Evolutionary conservation across 2,329 filamentous ascomycete genomes (phyloP), one percentile per base, ranked within the genome.

Genomic region (Byssothecium circinans): DNA sequence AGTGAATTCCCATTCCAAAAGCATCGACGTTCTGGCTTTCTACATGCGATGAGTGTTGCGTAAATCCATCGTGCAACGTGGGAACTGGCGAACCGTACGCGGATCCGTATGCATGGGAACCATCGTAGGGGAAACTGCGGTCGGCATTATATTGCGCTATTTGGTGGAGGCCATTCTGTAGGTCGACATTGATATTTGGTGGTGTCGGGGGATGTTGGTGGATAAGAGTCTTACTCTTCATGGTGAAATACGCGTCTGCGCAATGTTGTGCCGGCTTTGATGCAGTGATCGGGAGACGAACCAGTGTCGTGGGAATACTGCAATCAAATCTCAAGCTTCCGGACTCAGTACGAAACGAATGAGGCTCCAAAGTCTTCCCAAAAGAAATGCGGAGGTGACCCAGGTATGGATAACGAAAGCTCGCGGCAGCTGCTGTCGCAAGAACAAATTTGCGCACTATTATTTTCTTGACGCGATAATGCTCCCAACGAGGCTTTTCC

Each of bases 91-190:
- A 67, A 33, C 58, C 59, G 53, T 70, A 71, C 27, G 49, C 49
- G 32, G 54, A 58, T 23, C 47, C 45, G 15, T 52, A 52, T 17
- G 33, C 40, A 27, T 49, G 44, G 14, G 49, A 20, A 22, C 62
- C 61, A 43, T 71, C 66, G 44, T 71, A 71, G 19, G 71, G 59
- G 57, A 70, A 70, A 33, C 61, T 64, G 23, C 62, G 61, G 42
- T 61, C 66, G 47, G 68, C 67, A 54, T 73, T 75, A 62, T 75
- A 75, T 57, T 72, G 68, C 37, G 70, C 72, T 52, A 77, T 58
- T 43, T 72, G 71, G 34, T 71, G 68, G 25, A 76, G 61, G 38
- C 68, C 68, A 42, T 69, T 67, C 20, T 68, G 65, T 23, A 67
- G 61, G 14, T 71, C 65, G 22, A 52, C 48, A 38, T 57, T 57